Conservation (phyloP, 345 rosid genomes). For the Salix udensis region DNA sequence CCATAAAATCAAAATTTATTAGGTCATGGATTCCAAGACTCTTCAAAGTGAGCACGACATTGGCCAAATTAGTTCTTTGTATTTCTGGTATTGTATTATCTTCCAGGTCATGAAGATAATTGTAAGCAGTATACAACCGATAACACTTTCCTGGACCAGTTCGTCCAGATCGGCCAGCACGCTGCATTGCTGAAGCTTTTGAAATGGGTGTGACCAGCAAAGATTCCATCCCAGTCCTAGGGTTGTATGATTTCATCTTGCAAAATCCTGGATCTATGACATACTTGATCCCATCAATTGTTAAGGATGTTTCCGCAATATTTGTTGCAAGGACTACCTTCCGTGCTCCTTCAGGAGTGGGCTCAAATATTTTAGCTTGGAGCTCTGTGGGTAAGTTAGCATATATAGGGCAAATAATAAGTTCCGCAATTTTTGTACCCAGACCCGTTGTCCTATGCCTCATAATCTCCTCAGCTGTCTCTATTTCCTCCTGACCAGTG, state of each 20-base stretch:
- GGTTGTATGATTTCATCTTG: constrained; percentile 95
- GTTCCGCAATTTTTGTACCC: constrained; percentile 90
- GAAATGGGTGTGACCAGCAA: constrained; percentile 85
- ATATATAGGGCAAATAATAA: constrained; percentile 92
- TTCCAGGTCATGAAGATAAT: constrained; percentile 77
- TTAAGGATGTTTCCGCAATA: constrained; percentile 94
- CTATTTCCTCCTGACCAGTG: constrained; percentile 98
- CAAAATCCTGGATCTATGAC: constrained; percentile 95
- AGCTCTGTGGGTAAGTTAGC: constrained; percentile 96
- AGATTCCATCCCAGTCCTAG: constrained; percentile 98
- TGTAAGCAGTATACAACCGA: constrained; percentile 77
- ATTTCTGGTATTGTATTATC: constrained; percentile 92
- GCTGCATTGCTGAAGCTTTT: constrained; percentile 89
- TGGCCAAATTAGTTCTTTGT: constrained; percentile 77
- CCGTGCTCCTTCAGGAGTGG: constrained; percentile 95
- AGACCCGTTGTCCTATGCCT: constrained; percentile 83
- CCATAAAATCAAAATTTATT: constrained; percentile 91
- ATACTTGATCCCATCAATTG: constrained; percentile 88
- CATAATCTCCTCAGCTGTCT: constrained; percentile 85
- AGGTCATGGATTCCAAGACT: constrained; percentile 97
- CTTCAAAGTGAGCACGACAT: constrained; percentile 86
- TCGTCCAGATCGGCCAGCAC: constrained; percentile 95
- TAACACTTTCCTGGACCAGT: constrained; percentile 97
- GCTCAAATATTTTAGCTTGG: constrained; percentile 93
- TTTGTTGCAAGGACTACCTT: constrained; percentile 95